Percentiles rank a stretch among this genome's conserved stretches.
Conservation (phyloP, 2,329 filamentous ascomycete species). For the Pestalotiopsis sp. region DNA sequence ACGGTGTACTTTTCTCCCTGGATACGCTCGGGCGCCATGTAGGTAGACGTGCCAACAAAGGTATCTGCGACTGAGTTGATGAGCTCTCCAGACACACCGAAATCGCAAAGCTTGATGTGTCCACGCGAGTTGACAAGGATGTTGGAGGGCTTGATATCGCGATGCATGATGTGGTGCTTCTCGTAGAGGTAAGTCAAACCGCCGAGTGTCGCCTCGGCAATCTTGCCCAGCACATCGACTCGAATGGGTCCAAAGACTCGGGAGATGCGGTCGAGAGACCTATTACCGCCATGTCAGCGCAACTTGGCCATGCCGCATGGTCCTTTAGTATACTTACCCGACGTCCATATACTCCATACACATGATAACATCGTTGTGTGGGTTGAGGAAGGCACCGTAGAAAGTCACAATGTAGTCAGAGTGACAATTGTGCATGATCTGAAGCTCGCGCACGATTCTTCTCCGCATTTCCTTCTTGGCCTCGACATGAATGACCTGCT, state of each 20-base stretch:
- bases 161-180: conserved; percentile 97
- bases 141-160: conserved; percentile 98
- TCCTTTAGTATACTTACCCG: conserved; percentile 67
- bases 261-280: conserved; percentile 90
- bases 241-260: conserved; percentile 93
- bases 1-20: conserved; percentile 97
- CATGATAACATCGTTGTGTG: conserved; percentile 97
- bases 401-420: conserved; percentile 97
- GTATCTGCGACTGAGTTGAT: conserved; percentile 98
- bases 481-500: conserved; percentile 93
- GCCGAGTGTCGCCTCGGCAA: conserved; percentile 91
- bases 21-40: conserved; percentile 98
- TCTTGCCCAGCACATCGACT: conserved; percentile 96
- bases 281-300: conserved; percentile 42
- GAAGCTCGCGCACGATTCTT: conserved; percentile 93
- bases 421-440: conserved; percentile 98
- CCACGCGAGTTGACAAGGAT: conserved; percentile 94
- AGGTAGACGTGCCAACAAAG: conserved; percentile 97
- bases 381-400: conserved; percentile 95
- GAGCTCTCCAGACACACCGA: conserved; percentile 96
- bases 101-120: conserved; percentile 96
- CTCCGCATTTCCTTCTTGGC: conserved; percentile 97
- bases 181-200: conserved; percentile 94
- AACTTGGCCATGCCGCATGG: neutral
- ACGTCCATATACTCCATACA: conserved; percentile 99